Evolutionary conservation across 805 yeast genomes (phyloP).

Genomic region (Spathaspora passalidarum): DNA sequence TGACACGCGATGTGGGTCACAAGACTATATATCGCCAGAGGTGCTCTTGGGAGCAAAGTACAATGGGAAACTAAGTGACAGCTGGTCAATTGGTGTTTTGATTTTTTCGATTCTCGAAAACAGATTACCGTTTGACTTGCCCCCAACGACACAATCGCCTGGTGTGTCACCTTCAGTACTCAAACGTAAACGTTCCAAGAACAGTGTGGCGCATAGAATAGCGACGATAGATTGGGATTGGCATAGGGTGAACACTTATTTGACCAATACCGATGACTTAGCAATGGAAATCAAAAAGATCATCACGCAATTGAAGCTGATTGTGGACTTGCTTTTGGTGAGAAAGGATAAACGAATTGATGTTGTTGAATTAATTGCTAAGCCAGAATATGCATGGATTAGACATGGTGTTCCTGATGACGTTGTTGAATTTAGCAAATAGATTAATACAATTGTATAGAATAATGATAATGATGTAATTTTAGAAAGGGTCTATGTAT

Average conservation of each 20-base stretch:
- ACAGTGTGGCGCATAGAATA: constrained; percentile 79
- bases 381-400: constrained; percentile 23
- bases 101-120: constrained; percentile 81
- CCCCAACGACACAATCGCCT: constrained; percentile 37
- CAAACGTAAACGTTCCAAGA: constrained; percentile 39
- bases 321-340: constrained; percentile 34
- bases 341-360: constrained; percentile 33
- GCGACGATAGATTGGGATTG: constrained; percentile 93
- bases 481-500: too few species aligned
- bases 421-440: neutral
- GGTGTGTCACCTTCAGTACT: constrained; percentile 40
- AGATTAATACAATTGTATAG: too few species aligned
- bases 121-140: constrained; percentile 87
- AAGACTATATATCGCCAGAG: constrained; percentile 95
- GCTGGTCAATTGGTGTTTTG: constrained; percentile 96
- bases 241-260: constrained; percentile 41
- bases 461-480: too few species aligned
- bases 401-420: constrained; percentile 15
- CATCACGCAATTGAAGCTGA: constrained; percentile 19
- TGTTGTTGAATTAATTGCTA: constrained; percentile 16
- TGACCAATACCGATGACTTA: constrained; percentile 9
- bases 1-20: constrained; percentile 92
- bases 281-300: constrained; percentile 16
- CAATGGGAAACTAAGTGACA: constrained; percentile 86
- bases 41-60: constrained; percentile 84